Base-by-base conservation (phyloP, 2,329 filamentous ascomycete genomes). In the Pseudofabraea citricarpa region DNA sequence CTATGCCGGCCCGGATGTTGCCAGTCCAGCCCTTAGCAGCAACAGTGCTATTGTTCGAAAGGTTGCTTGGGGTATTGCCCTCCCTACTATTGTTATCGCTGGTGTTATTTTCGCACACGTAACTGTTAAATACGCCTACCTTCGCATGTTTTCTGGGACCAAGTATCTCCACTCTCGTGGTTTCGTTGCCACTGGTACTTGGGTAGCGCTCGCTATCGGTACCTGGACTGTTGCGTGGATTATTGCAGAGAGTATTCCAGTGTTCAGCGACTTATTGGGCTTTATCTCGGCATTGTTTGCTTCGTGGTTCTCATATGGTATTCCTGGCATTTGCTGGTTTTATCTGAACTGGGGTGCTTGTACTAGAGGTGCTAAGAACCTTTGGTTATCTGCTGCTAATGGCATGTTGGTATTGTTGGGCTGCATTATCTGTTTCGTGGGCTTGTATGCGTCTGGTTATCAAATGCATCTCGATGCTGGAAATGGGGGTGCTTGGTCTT, bases 41-140 rank as follows among this genome's bases (percentile, higher is more conserved):
- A 70, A 72, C 3, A 64, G 62, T 0, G 59, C 59, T 2, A 56
- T 72, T 0, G 64, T 87, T 36, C 70, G 75, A 18, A 85, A 85
- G 56, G 65, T 83, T 9, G 81, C 83, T 10, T 87, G 80, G 64
- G 82, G 80, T 19, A 68, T 87, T 46, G 83, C 83, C 0, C 70
- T 83, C 2, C 83, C 83, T 2, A 86, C 81, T 2, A 87, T 87
- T 45, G 68, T 87, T 37, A 77, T 88, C 39, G 80, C 83, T 0
- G 84, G 83, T 41, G 81, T 86, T 6, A 83, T 88, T 49, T 82
- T 85, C 57, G 81, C 76, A 10, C 77, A 83, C 46, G 77, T 87
- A 2, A 80, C 79, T 2, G 72, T 71, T 43, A 85, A 84, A 56
- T 83, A 83, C 53, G 67, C 85, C 45, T 87, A 84, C 55, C 65